Percentiles rank a stretch among this genome's conserved stretches.
Evolutionary conservation across 805 yeast genomes (phyloP).

Genomic region (Sugiyamaella mastotermitis): DNA sequence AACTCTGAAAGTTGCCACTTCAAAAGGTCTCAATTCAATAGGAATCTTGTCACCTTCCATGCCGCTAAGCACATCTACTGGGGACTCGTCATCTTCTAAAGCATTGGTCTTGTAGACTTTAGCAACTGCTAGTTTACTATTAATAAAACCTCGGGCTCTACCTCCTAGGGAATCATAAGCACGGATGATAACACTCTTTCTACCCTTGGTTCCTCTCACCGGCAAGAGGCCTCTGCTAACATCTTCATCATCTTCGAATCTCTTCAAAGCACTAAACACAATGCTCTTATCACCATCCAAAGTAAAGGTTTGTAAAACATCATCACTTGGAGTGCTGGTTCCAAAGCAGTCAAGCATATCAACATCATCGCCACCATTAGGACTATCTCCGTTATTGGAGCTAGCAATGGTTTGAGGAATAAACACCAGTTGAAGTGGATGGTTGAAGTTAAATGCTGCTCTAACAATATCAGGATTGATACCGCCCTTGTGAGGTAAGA

Average conservation of each 20-base stretch:
- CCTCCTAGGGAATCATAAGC: conserved; percentile 91
- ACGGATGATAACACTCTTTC: conserved; percentile 58
- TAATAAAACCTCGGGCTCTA: conserved; percentile 40
- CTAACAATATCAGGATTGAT: conserved; percentile 60
- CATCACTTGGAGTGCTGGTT: too few relatives aligned
- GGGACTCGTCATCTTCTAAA: conserved; percentile 35
- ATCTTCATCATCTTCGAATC: conserved; percentile 77
- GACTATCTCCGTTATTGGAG: background rate
- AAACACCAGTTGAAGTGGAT: conserved; percentile 30
- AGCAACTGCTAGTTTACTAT: conserved; percentile 36
- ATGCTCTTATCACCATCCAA: conserved; percentile 51
- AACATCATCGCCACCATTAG: background rate
- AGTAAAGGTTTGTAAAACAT: conserved; percentile 28
- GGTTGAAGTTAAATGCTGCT: conserved; percentile 77
- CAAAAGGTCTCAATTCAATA: conserved; percentile 65
- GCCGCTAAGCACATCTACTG: conserved; percentile 24
- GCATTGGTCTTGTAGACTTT: conserved; percentile 45
- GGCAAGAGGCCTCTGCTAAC: conserved; percentile 34
- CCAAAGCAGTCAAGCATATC: conserved; percentile 3
- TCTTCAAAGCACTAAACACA: conserved; percentile 69
- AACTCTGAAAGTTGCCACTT: conserved; percentile 60
- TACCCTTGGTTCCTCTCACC: conserved; percentile 36
- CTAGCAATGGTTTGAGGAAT: conserved; percentile 8
- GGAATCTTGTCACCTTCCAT: conserved; percentile 30
- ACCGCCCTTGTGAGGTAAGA: conserved; percentile 74